These are phyloP conservation scores for Ambrosia artemisiifolia DNA, from an alignment of 129 eudicot genomes.

Conservation along the genomic window DNA sequence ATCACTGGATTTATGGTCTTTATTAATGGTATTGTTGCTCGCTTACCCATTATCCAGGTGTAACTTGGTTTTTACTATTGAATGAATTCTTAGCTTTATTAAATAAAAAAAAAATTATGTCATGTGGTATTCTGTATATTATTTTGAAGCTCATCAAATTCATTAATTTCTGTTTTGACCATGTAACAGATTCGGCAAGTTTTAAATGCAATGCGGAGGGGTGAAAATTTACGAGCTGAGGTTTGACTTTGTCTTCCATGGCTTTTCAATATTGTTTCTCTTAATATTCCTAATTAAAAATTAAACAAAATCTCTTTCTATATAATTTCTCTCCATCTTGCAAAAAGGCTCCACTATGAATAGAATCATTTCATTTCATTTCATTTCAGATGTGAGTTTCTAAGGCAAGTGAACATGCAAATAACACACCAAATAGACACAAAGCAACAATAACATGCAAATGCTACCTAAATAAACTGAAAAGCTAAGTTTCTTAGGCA, in stretches of 20 bases:
- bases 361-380: background rate
- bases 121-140: background rate
- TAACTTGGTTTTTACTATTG: too few relatives aligned
- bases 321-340: background rate
- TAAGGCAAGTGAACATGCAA: too few relatives aligned
- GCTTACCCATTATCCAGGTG: too few relatives aligned
- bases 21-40: too few relatives aligned
- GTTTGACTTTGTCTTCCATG: slow-evolving; percentile 42
- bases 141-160: background rate
- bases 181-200: slow-evolving; percentile 70
- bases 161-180: background rate
- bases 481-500: too few relatives aligned
- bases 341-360: too few relatives aligned
- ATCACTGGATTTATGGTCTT: background rate
- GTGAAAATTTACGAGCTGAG: slow-evolving; percentile 69
- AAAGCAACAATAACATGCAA: too few relatives aligned
- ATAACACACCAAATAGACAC: too few relatives aligned
- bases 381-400: background rate
- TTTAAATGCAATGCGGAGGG: slow-evolving; percentile 74
- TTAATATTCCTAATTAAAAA: background rate
- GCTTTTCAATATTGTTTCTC: slow-evolving; percentile 4
- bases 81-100: too few relatives aligned
- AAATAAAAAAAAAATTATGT: too few relatives aligned
- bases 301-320: background rate
- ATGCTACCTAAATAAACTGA: too few relatives aligned